Percentiles rank a stretch among this genome's conserved stretches.
These are phyloP conservation scores for Boletus coccyginus DNA, from an alignment of 768 basidiomycete genomes.

Conservation along the genomic window DNA sequence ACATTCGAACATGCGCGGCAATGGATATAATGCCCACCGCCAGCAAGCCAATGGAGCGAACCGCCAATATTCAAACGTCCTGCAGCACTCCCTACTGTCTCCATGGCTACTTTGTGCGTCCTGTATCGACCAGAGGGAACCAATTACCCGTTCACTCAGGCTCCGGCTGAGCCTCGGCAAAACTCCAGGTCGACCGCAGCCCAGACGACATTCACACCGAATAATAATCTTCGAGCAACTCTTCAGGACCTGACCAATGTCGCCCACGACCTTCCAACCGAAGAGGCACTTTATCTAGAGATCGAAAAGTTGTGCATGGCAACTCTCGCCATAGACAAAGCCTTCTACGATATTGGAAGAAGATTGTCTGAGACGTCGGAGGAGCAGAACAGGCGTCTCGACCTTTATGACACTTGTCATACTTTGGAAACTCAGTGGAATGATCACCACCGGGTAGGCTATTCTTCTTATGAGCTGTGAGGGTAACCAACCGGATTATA, in stretches of 20 bases:
- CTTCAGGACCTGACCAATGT: neutral
- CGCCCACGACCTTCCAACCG: slow-evolving; percentile 4
- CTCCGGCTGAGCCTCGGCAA: neutral
- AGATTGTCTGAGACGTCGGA: slow-evolving; percentile 5
- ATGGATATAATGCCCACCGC: slow-evolving; percentile 10
- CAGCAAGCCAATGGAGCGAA: neutral
- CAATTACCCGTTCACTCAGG: neutral
- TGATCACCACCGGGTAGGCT: slow-evolving; percentile 10
- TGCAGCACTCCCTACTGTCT: neutral
- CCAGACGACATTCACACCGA: neutral
- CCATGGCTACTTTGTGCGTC: slow-evolving; percentile 9
- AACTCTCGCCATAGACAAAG: slow-evolving; percentile 15
- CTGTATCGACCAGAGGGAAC: neutral
- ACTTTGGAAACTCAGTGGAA: slow-evolving; percentile 15
- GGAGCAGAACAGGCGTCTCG: slow-evolving; percentile 6
- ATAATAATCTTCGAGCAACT: neutral
- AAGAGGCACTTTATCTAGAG: slow-evolving; percentile 14
- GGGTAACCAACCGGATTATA: neutral
- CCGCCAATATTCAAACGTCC: neutral
- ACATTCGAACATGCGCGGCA: neutral
- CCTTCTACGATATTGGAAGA: slow-evolving; percentile 14
- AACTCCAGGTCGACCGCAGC: neutral
- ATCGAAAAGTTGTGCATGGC: slow-evolving; percentile 15
- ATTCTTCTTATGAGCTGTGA: too few species aligned
- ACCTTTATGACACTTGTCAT: slow-evolving; percentile 10